Base-by-base conservation (phyloP, 805 yeast genomes). In the Spathaspora sp. region DNA sequence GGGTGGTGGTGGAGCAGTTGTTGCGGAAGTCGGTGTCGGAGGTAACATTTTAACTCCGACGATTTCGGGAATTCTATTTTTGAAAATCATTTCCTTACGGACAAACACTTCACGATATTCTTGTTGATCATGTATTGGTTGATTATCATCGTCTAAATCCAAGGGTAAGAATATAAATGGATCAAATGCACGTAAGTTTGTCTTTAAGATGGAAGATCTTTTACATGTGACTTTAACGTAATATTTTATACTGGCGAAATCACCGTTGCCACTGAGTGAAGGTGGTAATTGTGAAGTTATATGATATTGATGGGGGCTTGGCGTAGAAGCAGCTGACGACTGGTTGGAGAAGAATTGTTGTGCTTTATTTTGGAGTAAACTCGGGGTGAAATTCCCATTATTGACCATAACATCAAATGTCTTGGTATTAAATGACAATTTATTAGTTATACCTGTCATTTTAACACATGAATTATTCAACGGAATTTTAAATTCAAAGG, bases 181-280 rank as follows among this genome's bases (percentile, higher is more conserved):
- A 45, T 74, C 75, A 46, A 60, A 61, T 10, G 75, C 62, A 39
- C 87, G 67, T 31, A 76, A 58, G 53, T 81, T 83, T 26, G 72
- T 48, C 50, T 76, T 76, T 51, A 80, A 67, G 31, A 81, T 59
- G 2, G 82, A 73, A 1, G 83, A 65, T 45, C 84, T 61, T 52
- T 78, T 79, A 42, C 83, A 83, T 0, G 88, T 83, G 9, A 75
- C 86, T 63, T 84, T 83, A 50, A 85, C 72, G 59, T 77, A 83
- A 60, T 84, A 84, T 51, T 73, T 69, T 47, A 82, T 64, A 10
- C 63, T 60, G 7, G 79, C 81, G 59, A 60, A 62, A 38, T 66
- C 62, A 12, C 67, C 69, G 58, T 57, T 60, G 19, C 62, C 71
- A 28, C 60, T 55, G n/a, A 69, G 53, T 2, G 73, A 65, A 1